These are phyloP conservation scores for Thamnidium elegans DNA, from an alignment of 192 early-diverging fungal species.

Conservation along the genomic window DNA sequence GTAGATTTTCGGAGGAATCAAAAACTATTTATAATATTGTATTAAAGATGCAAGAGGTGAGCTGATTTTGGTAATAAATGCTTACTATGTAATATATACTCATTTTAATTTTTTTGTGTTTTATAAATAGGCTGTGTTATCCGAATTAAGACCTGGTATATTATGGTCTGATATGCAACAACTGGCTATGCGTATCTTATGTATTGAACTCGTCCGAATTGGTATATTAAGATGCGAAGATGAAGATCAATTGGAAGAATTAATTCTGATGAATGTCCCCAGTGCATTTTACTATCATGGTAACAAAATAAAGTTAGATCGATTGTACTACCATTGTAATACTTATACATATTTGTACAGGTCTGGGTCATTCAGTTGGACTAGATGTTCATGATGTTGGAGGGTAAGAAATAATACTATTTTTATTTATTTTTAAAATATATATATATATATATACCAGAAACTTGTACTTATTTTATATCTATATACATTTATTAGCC, in stretches of 20 bases:
- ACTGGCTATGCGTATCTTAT: constrained; percentile 60
- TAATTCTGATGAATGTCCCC: constrained; percentile 64
- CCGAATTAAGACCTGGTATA: constrained; percentile 66
- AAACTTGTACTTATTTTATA: not conserved
- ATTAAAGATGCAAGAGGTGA: constrained; percentile 71
- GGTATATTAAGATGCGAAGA: constrained; percentile 72
- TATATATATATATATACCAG: not conserved
- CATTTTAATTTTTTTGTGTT: not conserved
- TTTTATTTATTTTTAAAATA: not conserved
- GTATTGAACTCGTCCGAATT: constrained; percentile 64
- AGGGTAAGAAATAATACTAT: constrained; percentile 51
- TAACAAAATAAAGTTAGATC: constrained; percentile 6
- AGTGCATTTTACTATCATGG: constrained; percentile 88
- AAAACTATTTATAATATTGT: constrained; percentile 83
- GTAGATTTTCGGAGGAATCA: constrained; percentile 67
- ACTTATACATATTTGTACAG: constrained; percentile 1
- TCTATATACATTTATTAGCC: not conserved
- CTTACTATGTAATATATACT: not conserved
- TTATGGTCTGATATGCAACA: constrained; percentile 92
- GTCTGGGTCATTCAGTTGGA: constrained; percentile 87
- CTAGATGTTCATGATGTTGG: constrained; percentile 92
- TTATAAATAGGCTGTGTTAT: constrained; percentile 55
- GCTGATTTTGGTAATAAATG: too few relatives aligned
- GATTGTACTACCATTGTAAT: not conserved
- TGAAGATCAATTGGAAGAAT: constrained; percentile 35